Conservation (phyloP, 768 basidiomycete species). For the Termitomyces sp. region DNA sequence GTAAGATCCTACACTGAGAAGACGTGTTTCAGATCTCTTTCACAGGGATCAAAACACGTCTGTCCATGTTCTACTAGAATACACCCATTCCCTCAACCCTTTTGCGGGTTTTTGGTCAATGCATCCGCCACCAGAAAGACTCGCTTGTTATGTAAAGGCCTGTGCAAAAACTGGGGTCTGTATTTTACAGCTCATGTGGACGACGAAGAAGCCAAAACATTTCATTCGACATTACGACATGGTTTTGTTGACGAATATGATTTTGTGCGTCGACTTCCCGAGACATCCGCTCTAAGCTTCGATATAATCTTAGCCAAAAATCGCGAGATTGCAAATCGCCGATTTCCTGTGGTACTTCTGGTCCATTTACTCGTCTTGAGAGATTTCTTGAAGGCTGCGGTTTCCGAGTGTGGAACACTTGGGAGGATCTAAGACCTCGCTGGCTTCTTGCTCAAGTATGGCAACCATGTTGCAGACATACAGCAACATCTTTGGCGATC, state of each 20-base stretch:
- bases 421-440: neutral
- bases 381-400: neutral
- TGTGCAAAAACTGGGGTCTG: slow-evolving; percentile 9
- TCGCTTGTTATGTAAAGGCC: slow-evolving; percentile 8
- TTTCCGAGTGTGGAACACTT: neutral
- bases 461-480: neutral
- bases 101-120: slow-evolving; percentile 2
- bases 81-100: neutral
- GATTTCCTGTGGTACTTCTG: neutral
- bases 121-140: slow-evolving; percentile 5
- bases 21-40: neutral
- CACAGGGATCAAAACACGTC: neutral
- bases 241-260: neutral
- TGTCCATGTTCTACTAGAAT: neutral
- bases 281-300: neutral
- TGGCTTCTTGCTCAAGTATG: slow-evolving; percentile 3
- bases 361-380: neutral
- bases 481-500: neutral
- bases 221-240: neutral
- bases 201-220: neutral
- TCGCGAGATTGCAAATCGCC: neutral
- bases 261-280: neutral
- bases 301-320: neutral
- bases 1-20: neutral
- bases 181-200: slow-evolving; percentile 4